Base-by-base conservation (phyloP, 257 asterid genomes). In the Coffea canephora region DNA sequence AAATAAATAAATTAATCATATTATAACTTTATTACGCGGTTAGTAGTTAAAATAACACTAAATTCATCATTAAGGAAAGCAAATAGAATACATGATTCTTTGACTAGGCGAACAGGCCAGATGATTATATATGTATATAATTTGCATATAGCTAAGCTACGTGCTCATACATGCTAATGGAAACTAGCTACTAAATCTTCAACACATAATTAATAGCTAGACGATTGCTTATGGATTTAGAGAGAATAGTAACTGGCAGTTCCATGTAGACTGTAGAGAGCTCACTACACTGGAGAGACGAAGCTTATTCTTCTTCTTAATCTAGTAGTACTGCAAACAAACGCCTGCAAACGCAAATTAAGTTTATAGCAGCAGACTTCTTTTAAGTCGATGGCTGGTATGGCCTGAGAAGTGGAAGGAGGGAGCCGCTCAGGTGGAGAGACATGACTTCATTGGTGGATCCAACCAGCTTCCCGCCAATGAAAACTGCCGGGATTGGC, bases 381-480 rank as follows among this genome's bases (percentile, higher is more conserved):
- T 62, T 18, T 50, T 74, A 82, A 59, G 36, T 67, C 11, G 43
- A 50, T 14, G 82, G 46, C 82, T 80, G 81, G 48, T 78, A 52
- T 16, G 81, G 81, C 81, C 55, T 84, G 59, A 84, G 78, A 49
- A 81, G 75, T 34, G 80, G 83, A 55, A 84, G 6, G 62, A 84
- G 84, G 43, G 87, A 73, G 5, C 87, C 87, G 50, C 87, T 84
- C 3, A 84, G 80, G 80, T 84, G 87, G 65, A 81, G 87, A 9
- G 85, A 81, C 87, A 84, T 84, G 71, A 84, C 83, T 69, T 84
- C 87, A 23, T 84, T 84, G 71, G 87, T 84, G 27, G 87, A 84
- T 21, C 87, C 87, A 19, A 84, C 41, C 8, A 84, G 81, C 64
- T 78, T 78, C 45, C 87, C 85, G 25, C 54, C 69, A 7, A 84